Evolutionary conservation across 495 filamentous ascomycete genomes (phyloP), one percentile per base, ranked within the genome.

Genomic region (Lophiotrema nucula): DNA sequence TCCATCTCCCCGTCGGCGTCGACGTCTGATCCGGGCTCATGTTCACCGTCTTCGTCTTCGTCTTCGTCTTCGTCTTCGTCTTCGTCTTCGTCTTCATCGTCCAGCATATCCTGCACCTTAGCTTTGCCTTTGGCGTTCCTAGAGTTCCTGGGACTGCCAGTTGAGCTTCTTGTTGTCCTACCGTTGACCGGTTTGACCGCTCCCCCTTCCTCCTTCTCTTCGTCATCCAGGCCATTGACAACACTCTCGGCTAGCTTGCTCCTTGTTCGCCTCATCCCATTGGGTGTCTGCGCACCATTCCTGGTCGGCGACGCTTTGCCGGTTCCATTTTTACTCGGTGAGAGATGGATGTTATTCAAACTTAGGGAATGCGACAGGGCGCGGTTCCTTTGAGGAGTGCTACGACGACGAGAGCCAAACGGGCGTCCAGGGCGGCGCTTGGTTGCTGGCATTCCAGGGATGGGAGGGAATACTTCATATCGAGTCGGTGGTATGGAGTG

Each of bases 401-500:
- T 56, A n/a, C 62, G 57, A 16, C 67, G 52, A 15, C 70, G 55
- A 2, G 68, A 52, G 2, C 70, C 59, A 25, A 63, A 65, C 1
- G 81, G 80, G n/a, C 81, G 77, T 22, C 77, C 77, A 43, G 73
- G 64, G 26, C 76, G 75, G 27, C 76, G 71, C 58, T 73, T 69
- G n/a, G 64, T 60, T 1, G 72, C 60, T 0, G 78, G 49, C 43
- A 35, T 70, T 8, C 82, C 79, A 52, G 83, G 86, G n/a, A 90
- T 75, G 2, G 88, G 87, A 33, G 91, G 91, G 66, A 87, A 92
- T 43, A 95, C 83, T 65, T 95, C 88, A 70, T 93, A 96, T 55
- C 90, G 80, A 27, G 80, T 85, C 1, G 88, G 79, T 0, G 90
- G 89, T 45, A 96, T 90, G 22, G 73, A 70, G 18, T 43, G 25